A percentile compares a stretch with the other conserved stretches of the same genome.
Evolutionary conservation across 2,329 filamentous ascomycete genomes (phyloP).

Genomic region (Rhynchosporium agropyri): DNA sequence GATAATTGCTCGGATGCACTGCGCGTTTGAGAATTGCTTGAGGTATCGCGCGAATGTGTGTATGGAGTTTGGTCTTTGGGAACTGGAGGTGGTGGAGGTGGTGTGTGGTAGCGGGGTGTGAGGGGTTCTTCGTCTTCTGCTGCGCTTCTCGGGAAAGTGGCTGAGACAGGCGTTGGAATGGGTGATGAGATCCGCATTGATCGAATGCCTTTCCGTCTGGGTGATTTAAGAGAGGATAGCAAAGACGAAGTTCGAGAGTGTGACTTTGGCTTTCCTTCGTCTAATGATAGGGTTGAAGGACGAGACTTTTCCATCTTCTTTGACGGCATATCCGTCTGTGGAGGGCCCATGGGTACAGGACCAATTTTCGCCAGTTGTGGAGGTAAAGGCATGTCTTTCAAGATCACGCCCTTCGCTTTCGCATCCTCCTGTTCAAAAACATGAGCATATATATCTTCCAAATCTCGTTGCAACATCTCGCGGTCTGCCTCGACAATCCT

Average conservation of each 20-base stretch:
- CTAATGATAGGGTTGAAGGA: constrained; percentile 47
- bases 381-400: constrained; percentile 48
- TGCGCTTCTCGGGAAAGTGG: constrained; percentile 58
- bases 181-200: constrained; percentile 64
- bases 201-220: constrained; percentile 47
- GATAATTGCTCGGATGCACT: constrained; percentile 38
- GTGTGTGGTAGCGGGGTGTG: constrained; percentile 60
- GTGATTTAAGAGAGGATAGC: constrained; percentile 63
- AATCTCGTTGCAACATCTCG: constrained; percentile 75
- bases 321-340: constrained; percentile 40
- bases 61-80: constrained; percentile 51
- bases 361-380: constrained; percentile 33
- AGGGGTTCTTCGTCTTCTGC: constrained; percentile 59
- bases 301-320: constrained; percentile 54
- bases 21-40: constrained; percentile 32
- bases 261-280: constrained; percentile 44
- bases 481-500: constrained; percentile 74
- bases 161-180: constrained; percentile 65
- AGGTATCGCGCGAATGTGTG: constrained; percentile 30
- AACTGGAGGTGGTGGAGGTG: constrained; percentile 59
- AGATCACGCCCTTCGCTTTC: constrained; percentile 57
- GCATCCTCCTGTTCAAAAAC: constrained; percentile 87
- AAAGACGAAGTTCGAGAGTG: constrained; percentile 62
- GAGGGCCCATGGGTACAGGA: constrained; percentile 38
- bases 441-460: constrained; percentile 88